A percentile compares a stretch with the other conserved stretches of the same genome.
Conservation (phyloP, 495 filamentous ascomycete species). For the Xylaria nigripes region DNA sequence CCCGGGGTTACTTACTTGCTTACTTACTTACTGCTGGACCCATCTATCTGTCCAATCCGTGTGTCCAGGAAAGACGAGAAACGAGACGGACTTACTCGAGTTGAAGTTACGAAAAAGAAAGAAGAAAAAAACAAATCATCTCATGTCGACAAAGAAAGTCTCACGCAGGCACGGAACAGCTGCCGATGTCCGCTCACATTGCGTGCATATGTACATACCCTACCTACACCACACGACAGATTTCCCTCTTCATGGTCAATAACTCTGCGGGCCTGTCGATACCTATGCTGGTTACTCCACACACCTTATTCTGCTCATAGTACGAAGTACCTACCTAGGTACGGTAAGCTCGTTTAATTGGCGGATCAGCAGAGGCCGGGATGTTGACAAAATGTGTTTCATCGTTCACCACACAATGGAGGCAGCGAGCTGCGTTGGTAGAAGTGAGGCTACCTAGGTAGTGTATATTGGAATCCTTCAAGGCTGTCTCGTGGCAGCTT, state of each 20-base stretch:
- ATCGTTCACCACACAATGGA: too few relatives aligned
- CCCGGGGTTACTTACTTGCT: background rate
- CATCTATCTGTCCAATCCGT: too few relatives aligned
- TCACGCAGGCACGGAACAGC: background rate
- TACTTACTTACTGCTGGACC: too few relatives aligned
- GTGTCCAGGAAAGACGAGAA: too few relatives aligned
- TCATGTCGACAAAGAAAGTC: background rate
- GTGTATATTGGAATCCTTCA: too few relatives aligned
- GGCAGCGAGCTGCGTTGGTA: too few relatives aligned
- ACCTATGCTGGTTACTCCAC: background rate
- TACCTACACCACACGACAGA: too few relatives aligned
- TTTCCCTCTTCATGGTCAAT: background rate
- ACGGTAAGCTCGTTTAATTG: background rate
- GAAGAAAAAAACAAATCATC: background rate
- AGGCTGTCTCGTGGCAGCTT: too few relatives aligned
- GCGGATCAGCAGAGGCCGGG: background rate
- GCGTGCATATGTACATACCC: background rate
- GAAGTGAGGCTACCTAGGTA: too few relatives aligned
- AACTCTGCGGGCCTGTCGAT: background rate
- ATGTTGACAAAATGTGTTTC: background rate
- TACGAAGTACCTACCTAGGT: background rate
- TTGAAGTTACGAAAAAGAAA: background rate
- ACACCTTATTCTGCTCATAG: background rate
- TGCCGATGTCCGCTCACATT: background rate
- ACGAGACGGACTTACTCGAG: too few relatives aligned